phyloP scores from a whole-genome alignment of 2,329 filamentous ascomycete species.

The Trichoderma atroviride region DNA sequence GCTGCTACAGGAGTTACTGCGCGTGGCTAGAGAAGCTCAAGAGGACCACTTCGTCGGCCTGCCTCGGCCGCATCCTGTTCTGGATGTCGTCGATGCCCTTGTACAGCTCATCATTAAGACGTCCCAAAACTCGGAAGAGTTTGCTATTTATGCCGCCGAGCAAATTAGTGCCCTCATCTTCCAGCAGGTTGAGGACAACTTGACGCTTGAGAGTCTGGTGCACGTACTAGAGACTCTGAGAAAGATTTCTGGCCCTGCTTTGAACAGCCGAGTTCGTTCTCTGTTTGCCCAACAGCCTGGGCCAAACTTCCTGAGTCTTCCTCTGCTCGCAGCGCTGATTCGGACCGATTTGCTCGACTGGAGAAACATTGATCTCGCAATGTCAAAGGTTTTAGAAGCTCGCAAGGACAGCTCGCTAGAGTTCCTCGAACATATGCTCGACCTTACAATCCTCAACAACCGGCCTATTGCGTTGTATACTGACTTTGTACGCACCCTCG shows the following conservation, averaged over 20 bases:
- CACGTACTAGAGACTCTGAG: conserved; percentile 63
- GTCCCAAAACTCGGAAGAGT: conserved; percentile 63
- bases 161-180: conserved; percentile 62
- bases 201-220: conserved; percentile 64
- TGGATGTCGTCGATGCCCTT: conserved; percentile 65
- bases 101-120: conserved; percentile 65
- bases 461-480: conserved; percentile 77
- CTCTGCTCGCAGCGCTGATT: conserved; percentile 59
- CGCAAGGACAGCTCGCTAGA: conserved; percentile 73
- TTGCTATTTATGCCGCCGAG: conserved; percentile 61
- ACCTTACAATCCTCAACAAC: conserved; percentile 76
- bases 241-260: conserved; percentile 58
- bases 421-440: conserved; percentile 78
- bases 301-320: conserved; percentile 58
- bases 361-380: conserved; percentile 68
- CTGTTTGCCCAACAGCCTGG: conserved; percentile 61
- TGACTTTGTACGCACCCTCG: conserved; percentile 82
- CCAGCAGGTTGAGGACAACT: conserved; percentile 54
- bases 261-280: conserved; percentile 58
- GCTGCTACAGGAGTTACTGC: conserved; percentile 59
- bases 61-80: conserved; percentile 59
- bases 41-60: conserved; percentile 65
- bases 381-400: conserved; percentile 71
- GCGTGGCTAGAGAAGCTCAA: conserved; percentile 53
- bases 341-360: conserved; percentile 65